These are phyloP conservation scores for Neurospora sp. DNA, from an alignment of 495 filamentous ascomycete species.

Conservation along the genomic window DNA sequence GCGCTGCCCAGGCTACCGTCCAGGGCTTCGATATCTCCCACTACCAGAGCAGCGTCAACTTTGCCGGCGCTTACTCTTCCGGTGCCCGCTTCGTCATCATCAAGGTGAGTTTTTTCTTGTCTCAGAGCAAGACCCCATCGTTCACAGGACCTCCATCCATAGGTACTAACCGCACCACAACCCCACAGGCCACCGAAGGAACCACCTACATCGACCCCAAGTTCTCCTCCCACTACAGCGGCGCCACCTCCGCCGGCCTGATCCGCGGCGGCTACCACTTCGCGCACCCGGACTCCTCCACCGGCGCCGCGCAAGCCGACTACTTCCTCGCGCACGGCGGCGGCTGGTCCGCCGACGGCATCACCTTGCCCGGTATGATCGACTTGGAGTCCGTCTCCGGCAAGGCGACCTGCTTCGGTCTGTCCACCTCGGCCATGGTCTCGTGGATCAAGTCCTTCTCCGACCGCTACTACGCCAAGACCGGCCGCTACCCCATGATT, in stretches of 20 bases:
- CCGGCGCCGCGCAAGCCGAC: slow-evolving; percentile 44
- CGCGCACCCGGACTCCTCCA: slow-evolving; percentile 41
- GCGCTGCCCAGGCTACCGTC: slow-evolving; percentile 32
- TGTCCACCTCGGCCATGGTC: slow-evolving; percentile 44
- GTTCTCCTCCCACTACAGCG: slow-evolving; percentile 46
- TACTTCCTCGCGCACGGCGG: slow-evolving; percentile 54
- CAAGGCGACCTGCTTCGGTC: slow-evolving; percentile 42
- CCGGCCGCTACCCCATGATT: slow-evolving; percentile 48
- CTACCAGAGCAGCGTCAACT: slow-evolving; percentile 50
- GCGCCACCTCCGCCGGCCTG: slow-evolving; percentile 45
- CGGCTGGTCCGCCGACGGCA: slow-evolving; percentile 51
- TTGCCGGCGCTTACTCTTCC: slow-evolving; percentile 39
- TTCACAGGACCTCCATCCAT: neutral
- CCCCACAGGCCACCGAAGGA: slow-evolving; percentile 47
- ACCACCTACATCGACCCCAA: slow-evolving; percentile 41
- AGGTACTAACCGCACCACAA: neutral
- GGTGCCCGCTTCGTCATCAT: slow-evolving; percentile 62
- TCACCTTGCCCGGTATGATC: slow-evolving; percentile 57
- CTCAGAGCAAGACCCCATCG: neutral
- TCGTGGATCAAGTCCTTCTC: slow-evolving; percentile 53
- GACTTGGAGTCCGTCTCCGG: slow-evolving; percentile 48
- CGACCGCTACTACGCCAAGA: slow-evolving; percentile 41
- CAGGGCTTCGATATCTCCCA: slow-evolving; percentile 58
- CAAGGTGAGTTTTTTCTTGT: slow-evolving; percentile 35
- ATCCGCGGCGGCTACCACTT: slow-evolving; percentile 59